Percentiles rank a stretch among this genome's conserved stretches.
phyloP scores from a whole-genome alignment of 108 stramenopile genomes.

The Cyclostephanos tholiformis region DNA sequence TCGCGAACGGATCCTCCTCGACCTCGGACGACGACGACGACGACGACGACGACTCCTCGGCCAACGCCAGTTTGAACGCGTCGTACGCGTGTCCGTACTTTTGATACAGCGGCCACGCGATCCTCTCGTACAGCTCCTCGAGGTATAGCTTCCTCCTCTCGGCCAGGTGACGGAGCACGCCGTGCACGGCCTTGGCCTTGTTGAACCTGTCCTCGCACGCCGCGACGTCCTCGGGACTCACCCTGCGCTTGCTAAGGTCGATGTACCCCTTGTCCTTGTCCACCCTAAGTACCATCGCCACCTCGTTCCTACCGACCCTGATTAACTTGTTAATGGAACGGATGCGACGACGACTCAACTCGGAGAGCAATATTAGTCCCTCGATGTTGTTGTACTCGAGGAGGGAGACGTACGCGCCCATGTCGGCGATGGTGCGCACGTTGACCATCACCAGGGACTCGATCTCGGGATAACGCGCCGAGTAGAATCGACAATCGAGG shows the following conservation, averaged over 20 bases:
- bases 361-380: slow-evolving; percentile 97
- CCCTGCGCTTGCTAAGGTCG: slow-evolving; percentile 97
- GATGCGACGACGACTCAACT: slow-evolving; percentile 96
- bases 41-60: slow-evolving; percentile 60
- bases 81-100: slow-evolving; percentile 98
- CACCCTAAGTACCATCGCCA: slow-evolving; percentile 99
- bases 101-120: slow-evolving; percentile 98
- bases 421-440: slow-evolving; percentile 97
- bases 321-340: slow-evolving; percentile 99
- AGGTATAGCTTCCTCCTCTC: slow-evolving; percentile 87
- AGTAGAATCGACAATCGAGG: slow-evolving; percentile 97
- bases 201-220: slow-evolving; percentile 97
- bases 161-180: slow-evolving; percentile 94
- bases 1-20: slow-evolving; percentile 79
- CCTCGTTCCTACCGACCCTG: slow-evolving; percentile 96
- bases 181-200: slow-evolving; percentile 98
- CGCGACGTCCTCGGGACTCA: slow-evolving; percentile 96
- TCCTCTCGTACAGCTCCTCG: slow-evolving; percentile 93
- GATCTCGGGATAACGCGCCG: slow-evolving; percentile 95
- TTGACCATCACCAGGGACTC: slow-evolving; percentile 97
- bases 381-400: slow-evolving; percentile 99
- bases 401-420: slow-evolving; percentile 99
- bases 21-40: slow-evolving; percentile 39
- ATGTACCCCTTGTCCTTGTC: slow-evolving; percentile 99
- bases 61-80: slow-evolving; percentile 96